Conservation (phyloP, 2,329 filamentous ascomycete genomes). For the Fusarium ramigenum region DNA sequence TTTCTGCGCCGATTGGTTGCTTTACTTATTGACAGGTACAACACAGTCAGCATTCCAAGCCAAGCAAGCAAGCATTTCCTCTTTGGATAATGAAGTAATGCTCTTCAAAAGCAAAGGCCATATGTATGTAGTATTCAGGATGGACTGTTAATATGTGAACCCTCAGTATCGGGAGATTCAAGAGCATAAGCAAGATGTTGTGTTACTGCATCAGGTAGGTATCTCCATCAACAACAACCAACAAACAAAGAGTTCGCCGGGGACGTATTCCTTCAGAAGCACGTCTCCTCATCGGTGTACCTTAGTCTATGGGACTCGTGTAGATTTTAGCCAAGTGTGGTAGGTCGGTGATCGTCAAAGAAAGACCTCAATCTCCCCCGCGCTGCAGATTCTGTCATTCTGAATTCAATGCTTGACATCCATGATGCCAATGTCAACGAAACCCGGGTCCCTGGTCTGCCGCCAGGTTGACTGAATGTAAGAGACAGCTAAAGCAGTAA, state of each 20-base stretch:
- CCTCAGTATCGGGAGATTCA: not conserved
- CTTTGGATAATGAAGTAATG: not conserved
- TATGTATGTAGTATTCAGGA: not conserved
- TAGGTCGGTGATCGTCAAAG: conserved; percentile 10
- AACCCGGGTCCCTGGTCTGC: conserved; percentile 16
- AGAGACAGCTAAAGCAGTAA: conserved; percentile 20
- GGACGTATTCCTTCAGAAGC: conserved; percentile 12
- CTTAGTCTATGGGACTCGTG: not conserved
- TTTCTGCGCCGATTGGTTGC: conserved; percentile 20
- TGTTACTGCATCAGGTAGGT: not conserved
- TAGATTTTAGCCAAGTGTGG: conserved; percentile 8
- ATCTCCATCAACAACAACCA: not conserved
- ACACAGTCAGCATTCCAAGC: not conserved
- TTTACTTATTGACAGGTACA: not conserved
- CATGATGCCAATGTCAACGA: not conserved
- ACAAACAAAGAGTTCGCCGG: not conserved
- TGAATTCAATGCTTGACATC: conserved; percentile 9
- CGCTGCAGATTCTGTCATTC: conserved; percentile 11
- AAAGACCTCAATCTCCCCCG: conserved; percentile 16
- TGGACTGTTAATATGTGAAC: not conserved
- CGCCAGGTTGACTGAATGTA: conserved; percentile 9
- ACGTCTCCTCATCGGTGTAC: conserved; percentile 5
- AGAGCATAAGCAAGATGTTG: not conserved
- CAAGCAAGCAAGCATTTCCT: conserved; percentile 5
- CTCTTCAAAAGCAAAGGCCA: not conserved